A percentile compares a stretch with the other conserved stretches of the same genome.
Evolutionary conservation across 2,329 filamentous ascomycete genomes (phyloP).

Genomic region (Pseudogymnoascus sp.): DNA sequence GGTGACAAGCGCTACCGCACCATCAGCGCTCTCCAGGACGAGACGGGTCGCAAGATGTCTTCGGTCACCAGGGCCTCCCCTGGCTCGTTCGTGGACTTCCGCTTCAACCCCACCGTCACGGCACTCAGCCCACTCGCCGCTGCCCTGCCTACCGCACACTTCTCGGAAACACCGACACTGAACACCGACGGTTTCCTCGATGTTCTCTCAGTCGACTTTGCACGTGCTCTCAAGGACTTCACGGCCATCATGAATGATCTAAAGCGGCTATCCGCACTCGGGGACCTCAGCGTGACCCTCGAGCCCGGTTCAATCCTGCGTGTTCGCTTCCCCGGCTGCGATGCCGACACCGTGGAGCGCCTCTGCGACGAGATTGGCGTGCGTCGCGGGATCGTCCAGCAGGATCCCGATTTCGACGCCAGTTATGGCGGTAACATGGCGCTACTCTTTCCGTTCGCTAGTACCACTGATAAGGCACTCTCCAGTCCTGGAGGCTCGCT

Average conservation of each 20-base stretch:
- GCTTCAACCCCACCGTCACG: constrained; percentile 80
- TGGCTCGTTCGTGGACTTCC: constrained; percentile 83
- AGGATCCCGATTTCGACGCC: constrained; percentile 67
- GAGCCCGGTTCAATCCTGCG: constrained; percentile 55
- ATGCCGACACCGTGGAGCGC: constrained; percentile 69
- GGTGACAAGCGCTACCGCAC: constrained; percentile 74
- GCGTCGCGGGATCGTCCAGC: constrained; percentile 65
- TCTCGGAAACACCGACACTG: constrained; percentile 50
- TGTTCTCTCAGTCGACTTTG: constrained; percentile 79
- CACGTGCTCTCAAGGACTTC: constrained; percentile 75
- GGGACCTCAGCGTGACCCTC: constrained; percentile 75
- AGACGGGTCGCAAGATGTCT: constrained; percentile 61
- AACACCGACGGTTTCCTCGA: constrained; percentile 80
- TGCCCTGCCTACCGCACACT: constrained; percentile 40
- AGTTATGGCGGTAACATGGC: constrained; percentile 64
- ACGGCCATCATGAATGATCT: constrained; percentile 73
- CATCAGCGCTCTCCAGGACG: constrained; percentile 67
- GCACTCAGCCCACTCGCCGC: constrained; percentile 67
- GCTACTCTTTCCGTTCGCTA: constrained; percentile 79
- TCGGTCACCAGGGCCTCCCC: constrained; percentile 48
- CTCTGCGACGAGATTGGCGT: constrained; percentile 86
- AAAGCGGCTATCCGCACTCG: constrained; percentile 65
- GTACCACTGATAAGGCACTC: constrained; percentile 40
- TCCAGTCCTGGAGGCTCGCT: constrained; percentile 32
- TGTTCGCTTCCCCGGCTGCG: constrained; percentile 85